A percentile compares a stretch with the other conserved stretches of the same genome.
These are phyloP conservation scores for Elasticomyces elasticus DNA, from an alignment of 495 filamentous ascomycete genomes.

Conservation along the genomic window DNA sequence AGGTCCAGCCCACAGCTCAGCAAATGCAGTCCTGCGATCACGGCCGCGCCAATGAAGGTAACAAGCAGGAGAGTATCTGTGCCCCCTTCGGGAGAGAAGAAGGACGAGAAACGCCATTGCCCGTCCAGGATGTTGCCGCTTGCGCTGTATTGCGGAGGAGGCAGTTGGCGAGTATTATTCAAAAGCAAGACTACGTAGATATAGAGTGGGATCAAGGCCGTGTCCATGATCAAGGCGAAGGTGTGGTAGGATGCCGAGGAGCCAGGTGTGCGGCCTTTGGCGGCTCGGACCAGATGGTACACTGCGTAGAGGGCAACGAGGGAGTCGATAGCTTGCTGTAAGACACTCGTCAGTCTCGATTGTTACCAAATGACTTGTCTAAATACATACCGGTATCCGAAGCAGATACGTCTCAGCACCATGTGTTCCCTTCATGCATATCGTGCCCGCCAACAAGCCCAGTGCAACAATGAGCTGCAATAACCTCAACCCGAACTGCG, in stretches of 20 bases:
- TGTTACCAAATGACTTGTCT: not conserved
- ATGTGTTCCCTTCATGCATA: conserved; percentile 58
- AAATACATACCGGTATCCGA: conserved; percentile 56
- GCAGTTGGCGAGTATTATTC: conserved; percentile 32
- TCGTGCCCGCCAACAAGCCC: conserved; percentile 60
- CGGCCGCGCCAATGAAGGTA: conserved; percentile 53
- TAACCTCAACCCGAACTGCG: conserved; percentile 57
- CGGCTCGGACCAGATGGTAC: conserved; percentile 61
- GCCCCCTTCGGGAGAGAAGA: conserved; percentile 43
- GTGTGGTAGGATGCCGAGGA: conserved; percentile 78
- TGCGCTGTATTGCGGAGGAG: not conserved
- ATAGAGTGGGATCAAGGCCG: conserved; percentile 65
- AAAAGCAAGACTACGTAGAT: conserved; percentile 56
- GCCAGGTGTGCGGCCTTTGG: conserved; percentile 56
- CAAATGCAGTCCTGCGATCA: conserved; percentile 55
- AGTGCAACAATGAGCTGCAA: conserved; percentile 56
- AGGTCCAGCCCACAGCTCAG: conserved; percentile 58
- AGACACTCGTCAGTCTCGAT: not conserved
- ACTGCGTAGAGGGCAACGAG: conserved; percentile 63
- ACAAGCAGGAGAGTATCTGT: conserved; percentile 47
- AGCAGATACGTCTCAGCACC: conserved; percentile 60
- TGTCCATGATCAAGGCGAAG: conserved; percentile 64
- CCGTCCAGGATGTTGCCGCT: conserved; percentile 29
- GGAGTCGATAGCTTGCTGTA: conserved; percentile 61
- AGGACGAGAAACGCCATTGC: conserved; percentile 47